Conservation (phyloP, 495 filamentous ascomycete genomes). For the Penicillium egyptiacum region DNA sequence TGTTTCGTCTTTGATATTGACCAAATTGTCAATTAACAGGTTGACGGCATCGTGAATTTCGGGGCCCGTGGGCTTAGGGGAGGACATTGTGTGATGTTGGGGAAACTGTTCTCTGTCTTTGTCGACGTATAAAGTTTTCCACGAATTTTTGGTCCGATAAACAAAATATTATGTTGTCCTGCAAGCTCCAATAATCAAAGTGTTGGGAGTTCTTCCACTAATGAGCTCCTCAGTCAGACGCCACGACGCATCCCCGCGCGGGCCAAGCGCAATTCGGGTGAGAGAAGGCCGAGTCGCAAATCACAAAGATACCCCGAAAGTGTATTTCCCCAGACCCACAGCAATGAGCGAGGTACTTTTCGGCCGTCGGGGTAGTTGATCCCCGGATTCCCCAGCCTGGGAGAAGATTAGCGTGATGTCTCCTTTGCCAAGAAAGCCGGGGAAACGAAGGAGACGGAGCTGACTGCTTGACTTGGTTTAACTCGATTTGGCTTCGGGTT, state of each 20-base stretch:
- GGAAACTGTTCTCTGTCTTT: background rate
- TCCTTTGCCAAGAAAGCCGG: conserved; percentile 20
- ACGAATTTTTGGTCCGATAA: background rate
- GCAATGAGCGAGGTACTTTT: background rate
- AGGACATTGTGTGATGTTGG: conserved; percentile 22
- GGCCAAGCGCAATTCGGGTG: conserved; percentile 22
- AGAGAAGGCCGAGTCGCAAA: conserved; percentile 11
- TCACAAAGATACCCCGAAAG: background rate
- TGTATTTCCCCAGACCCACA: background rate
- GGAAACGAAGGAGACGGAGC: background rate
- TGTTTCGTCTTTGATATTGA: conserved; percentile 68
- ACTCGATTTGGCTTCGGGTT: conserved; percentile 9
- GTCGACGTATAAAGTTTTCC: background rate
- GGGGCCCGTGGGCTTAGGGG: conserved; percentile 20
- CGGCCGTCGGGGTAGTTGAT: conserved; percentile 20
- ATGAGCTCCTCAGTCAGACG: background rate
- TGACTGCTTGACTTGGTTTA: conserved; percentile 6
- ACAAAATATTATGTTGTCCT: background rate
- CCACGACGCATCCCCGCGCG: conserved; percentile 17
- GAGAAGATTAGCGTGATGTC: background rate
- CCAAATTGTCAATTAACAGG: conserved; percentile 62
- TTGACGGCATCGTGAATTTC: conserved; percentile 57
- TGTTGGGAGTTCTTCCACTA: conserved; percentile 8
- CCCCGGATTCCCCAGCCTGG: conserved; percentile 23
- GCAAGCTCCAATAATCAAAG: background rate